Percentiles rank a stretch among this genome's conserved stretches.
phyloP scores from a whole-genome alignment of 2,329 filamentous ascomycete species.

The Acephala macrosclerotiorum region DNA sequence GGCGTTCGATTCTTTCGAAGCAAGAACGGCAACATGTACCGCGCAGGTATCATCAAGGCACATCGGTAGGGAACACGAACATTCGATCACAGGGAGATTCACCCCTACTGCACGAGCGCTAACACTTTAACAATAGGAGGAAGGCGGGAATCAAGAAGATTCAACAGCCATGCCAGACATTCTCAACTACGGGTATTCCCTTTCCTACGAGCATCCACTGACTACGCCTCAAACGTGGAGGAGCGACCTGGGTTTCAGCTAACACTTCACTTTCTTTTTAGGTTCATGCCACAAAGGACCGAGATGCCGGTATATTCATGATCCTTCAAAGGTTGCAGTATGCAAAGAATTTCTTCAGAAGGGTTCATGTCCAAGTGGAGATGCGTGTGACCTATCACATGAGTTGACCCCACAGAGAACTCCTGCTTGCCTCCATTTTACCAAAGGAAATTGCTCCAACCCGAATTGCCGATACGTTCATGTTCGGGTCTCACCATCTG shows the following conservation, averaged over 20 bases:
- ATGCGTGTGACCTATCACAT: conserved; percentile 90
- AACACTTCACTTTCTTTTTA: conserved; percentile 53
- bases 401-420: conserved; percentile 83
- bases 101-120: conserved; percentile 35
- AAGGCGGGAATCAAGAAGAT: conserved; percentile 68
- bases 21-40: conserved; percentile 86
- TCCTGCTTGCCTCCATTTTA: conserved; percentile 88
- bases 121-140: conserved; percentile 36
- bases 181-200: conserved; percentile 72
- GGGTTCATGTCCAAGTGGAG: conserved; percentile 77
- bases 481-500: conserved; percentile 76
- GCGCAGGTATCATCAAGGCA: conserved; percentile 76
- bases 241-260: conserved; percentile 39
- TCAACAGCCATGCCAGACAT: conserved; percentile 75
- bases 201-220: conserved; percentile 34
- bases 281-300: conserved; percentile 87
- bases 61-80: conserved; percentile 68
- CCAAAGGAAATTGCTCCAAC: conserved; percentile 90
- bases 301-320: conserved; percentile 81
- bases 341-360: conserved; percentile 89
- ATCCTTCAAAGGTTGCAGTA: conserved; percentile 84
- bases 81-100: not conserved
- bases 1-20: conserved; percentile 86
- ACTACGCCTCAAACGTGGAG: conserved; percentile 25
- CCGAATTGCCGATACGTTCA: conserved; percentile 87